Evolutionary conservation across 2,329 filamentous ascomycete genomes (phyloP).

Genomic region (Venturia oleaginea): DNA sequence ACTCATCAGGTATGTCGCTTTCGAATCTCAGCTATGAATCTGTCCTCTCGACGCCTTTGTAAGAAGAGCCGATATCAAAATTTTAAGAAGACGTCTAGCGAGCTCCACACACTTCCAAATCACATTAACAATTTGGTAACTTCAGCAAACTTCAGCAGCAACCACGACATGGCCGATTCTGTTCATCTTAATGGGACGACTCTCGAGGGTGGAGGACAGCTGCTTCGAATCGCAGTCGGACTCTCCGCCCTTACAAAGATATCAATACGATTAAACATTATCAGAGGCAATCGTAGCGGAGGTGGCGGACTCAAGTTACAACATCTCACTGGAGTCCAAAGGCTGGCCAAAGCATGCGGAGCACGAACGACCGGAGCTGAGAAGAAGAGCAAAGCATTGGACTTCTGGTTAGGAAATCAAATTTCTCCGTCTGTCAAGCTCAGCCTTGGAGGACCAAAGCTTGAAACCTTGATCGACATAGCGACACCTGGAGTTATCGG

Average conservation of each 20-base stretch:
- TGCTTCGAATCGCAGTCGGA: constrained; percentile 47
- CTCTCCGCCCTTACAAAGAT: constrained; percentile 44
- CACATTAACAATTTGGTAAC: not conserved
- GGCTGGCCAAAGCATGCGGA: constrained; percentile 41
- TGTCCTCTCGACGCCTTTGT: not conserved
- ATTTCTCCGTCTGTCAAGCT: constrained; percentile 19
- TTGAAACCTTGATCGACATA: constrained; percentile 29
- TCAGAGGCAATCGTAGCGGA: constrained; percentile 44
- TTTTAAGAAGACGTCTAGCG: not conserved
- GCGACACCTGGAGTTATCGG: constrained; percentile 45
- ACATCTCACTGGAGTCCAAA: constrained; percentile 46
- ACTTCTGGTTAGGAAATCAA: constrained; percentile 26
- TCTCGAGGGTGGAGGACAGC: constrained; percentile 54
- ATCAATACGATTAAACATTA: constrained; percentile 42
- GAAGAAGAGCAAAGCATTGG: constrained; percentile 34
- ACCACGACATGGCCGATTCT: not conserved
- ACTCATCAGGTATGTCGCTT: not conserved
- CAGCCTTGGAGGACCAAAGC: constrained; percentile 11
- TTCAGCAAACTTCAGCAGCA: not conserved
- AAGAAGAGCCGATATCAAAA: not conserved
- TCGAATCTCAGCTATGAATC: not conserved
- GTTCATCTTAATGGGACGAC: constrained; percentile 42
- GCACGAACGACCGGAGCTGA: constrained; percentile 34
- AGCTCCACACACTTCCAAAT: not conserved
- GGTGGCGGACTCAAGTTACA: constrained; percentile 49